phyloP scores from a whole-genome alignment of 306 rosid genomes.

The Fagus sylvatica region DNA sequence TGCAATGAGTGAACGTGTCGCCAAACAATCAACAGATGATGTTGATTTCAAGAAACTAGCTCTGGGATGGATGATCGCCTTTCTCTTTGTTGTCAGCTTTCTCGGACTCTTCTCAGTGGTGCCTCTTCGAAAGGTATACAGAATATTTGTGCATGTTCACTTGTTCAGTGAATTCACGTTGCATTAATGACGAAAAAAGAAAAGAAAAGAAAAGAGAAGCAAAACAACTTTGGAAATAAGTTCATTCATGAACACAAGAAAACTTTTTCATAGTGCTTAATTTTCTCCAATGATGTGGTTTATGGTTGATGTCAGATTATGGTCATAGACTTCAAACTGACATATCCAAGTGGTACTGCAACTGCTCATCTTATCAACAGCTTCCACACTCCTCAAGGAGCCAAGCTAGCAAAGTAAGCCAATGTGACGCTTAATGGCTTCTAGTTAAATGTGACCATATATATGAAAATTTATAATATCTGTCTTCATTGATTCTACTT shows the following conservation, averaged over 20 bases:
- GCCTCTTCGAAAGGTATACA: constrained; percentile 14
- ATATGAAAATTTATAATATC: neutral
- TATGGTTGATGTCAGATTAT: constrained; percentile 38
- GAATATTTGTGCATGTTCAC: neutral
- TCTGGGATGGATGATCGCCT: constrained; percentile 15
- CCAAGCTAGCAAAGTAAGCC: neutral
- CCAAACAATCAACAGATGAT: constrained; percentile 2
- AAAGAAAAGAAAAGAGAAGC: neutral
- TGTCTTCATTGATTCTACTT: neutral
- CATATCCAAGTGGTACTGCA: constrained; percentile 71
- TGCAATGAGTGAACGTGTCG: neutral
- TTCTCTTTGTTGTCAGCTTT: constrained; percentile 20
- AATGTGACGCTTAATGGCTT: neutral
- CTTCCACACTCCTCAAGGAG: constrained; percentile 52
- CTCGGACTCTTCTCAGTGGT: constrained; percentile 18
- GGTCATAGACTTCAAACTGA: constrained; percentile 54
- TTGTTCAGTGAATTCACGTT: neutral
- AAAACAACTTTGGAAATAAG: neutral
- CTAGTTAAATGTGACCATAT: neutral
- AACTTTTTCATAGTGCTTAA: neutral
- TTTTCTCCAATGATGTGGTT: constrained; percentile 7
- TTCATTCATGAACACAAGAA: neutral
- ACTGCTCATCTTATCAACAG: constrained; percentile 65
- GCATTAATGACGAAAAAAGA: neutral
- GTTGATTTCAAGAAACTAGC: constrained; percentile 8